A percentile compares a stretch with the other conserved stretches of the same genome.
phyloP scores from a whole-genome alignment of 768 basidiomycete species.

The Termitomyces sp. region DNA sequence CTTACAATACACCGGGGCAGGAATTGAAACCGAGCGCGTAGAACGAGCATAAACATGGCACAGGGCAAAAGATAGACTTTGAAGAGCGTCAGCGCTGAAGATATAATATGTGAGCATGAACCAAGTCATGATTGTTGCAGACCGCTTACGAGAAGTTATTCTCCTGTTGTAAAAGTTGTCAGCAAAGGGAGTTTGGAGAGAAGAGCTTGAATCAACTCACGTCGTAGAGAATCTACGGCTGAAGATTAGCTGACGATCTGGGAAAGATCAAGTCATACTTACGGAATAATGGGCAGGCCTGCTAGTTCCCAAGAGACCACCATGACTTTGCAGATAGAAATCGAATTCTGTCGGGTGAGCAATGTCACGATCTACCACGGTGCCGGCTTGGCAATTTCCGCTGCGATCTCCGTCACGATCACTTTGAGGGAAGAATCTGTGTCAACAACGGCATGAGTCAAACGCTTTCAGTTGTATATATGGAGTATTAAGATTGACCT shows the following conservation, averaged over 20 bases:
- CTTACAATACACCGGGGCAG: slow-evolving; percentile 80
- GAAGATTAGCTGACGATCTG: not conserved
- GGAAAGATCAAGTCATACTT: slow-evolving; percentile 15
- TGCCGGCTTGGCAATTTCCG: slow-evolving; percentile 76
- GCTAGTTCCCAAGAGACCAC: slow-evolving; percentile 75
- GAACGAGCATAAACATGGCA: slow-evolving; percentile 63
- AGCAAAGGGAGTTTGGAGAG: not conserved
- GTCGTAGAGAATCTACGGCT: slow-evolving; percentile 36
- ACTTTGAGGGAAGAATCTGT: slow-evolving; percentile 33
- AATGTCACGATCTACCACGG: slow-evolving; percentile 71
- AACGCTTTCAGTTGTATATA: slow-evolving; percentile 10
- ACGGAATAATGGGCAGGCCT: slow-evolving; percentile 46
- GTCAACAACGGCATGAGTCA: not conserved
- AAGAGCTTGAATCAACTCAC: slow-evolving; percentile 27
- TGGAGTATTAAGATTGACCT: slow-evolving; percentile 19
- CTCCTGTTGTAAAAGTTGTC: slow-evolving; percentile 26
- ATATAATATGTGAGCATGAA: not conserved
- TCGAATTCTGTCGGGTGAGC: slow-evolving; percentile 74
- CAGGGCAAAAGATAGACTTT: slow-evolving; percentile 63
- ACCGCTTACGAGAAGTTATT: slow-evolving; percentile 59
- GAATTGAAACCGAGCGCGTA: slow-evolving; percentile 79
- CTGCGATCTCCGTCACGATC: slow-evolving; percentile 57
- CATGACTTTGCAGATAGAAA: slow-evolving; percentile 78
- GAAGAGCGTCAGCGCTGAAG: slow-evolving; percentile 54
- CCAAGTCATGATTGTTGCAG: not conserved